These are phyloP conservation scores for Globisporangium yorkense DNA, from an alignment of 352 stramenopile genomes.

Conservation along the genomic window DNA sequence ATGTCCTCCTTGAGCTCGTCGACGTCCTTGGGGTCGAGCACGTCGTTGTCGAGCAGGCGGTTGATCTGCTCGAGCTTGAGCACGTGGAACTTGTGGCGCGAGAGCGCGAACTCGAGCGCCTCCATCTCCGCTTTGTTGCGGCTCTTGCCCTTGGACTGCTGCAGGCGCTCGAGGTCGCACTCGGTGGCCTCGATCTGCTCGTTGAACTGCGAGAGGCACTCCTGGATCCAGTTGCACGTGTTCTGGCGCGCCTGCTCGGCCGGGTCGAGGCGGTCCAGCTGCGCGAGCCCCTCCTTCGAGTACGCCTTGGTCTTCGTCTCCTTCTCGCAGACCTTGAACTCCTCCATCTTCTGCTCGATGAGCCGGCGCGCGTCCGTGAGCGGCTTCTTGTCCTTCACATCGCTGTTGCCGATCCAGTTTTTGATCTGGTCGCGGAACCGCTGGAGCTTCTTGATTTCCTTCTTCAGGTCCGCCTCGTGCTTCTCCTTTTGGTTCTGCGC, in stretches of 20 bases:
- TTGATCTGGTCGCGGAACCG: constrained; percentile 98
- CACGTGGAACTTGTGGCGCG: constrained; percentile 96
- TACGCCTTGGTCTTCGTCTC: constrained; percentile 99
- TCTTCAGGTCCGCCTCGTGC: constrained; percentile 99
- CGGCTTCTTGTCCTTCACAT: constrained; percentile 97
- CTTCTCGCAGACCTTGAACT: constrained; percentile 99
- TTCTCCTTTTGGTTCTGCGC: constrained; percentile 99
- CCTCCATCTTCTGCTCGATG: constrained; percentile 99
- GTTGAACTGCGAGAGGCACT: constrained; percentile 73
- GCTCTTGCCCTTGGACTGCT: constrained; percentile 90
- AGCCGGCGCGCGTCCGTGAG: constrained; percentile 84
- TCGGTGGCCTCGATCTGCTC: constrained; percentile 88
- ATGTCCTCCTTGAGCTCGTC: constrained; percentile 97
- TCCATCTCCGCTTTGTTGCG: constrained; percentile 94
- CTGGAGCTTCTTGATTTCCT: constrained; percentile 99
- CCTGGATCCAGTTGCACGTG: constrained; percentile 80
- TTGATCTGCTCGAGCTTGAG: constrained; percentile 98
- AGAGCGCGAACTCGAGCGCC: constrained; percentile 86
- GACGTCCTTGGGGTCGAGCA: constrained; percentile 88
- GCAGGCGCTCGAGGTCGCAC: constrained; percentile 73
- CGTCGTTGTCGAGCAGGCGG: constrained; percentile 95
- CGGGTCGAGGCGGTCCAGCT: constrained; percentile 91
- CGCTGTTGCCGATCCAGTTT: constrained; percentile 95
- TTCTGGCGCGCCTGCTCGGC: constrained; percentile 79
- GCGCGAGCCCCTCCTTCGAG: constrained; percentile 96